Evolutionary conservation across 1,284 basidiomycete genomes (phyloP), one percentile per base, ranked within the genome.

Genomic region (Malassezia nana): DNA sequence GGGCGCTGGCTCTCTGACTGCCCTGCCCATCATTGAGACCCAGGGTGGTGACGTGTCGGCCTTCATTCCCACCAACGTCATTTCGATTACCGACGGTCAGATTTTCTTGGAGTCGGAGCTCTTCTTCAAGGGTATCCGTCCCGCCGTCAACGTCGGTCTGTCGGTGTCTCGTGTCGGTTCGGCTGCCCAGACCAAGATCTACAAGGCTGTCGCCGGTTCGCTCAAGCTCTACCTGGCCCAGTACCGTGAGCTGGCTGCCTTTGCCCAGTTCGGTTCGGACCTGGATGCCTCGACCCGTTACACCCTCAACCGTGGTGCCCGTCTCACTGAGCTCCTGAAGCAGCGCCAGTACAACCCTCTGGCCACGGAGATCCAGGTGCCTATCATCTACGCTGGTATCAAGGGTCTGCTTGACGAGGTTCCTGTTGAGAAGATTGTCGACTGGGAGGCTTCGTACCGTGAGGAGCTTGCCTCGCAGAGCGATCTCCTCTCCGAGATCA

Each of bases 151-250:
- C 81, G 92, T 98, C 82, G 92, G 92, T 92, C 87, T 98, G 62
- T 98, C 92, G 60, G 92, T 98, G 69, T 98, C 92, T 64, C 92
- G 92, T 84, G 92, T 98, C 81, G 92, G 92, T 76, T 96, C 92
- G 49, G 91, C 92, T 74, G 92, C 92, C 75, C 92, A 98, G 82
- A 95, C 90, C 59, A 77, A 77, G 75, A 85, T 89, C 20, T 18
- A 39, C 47, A 98, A 96, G 86, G 89, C 94, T 81, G 95, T 96
- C 74, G 91, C 92, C 69, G 92, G 92, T 83, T 96, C 91, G 64
- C 84, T 96, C 74, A 98, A 98, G 82, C 84, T 98, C 50, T 96
- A 96, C 84, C 88, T 98, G 65, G 92, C 92, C 50, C 92, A 98
- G 78, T 98, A 96, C 82, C 91, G 92, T 87, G 92, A 98, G 82